phyloP scores from a whole-genome alignment of 352 stramenopile species.

The Elongisporangium prolatum region DNA sequence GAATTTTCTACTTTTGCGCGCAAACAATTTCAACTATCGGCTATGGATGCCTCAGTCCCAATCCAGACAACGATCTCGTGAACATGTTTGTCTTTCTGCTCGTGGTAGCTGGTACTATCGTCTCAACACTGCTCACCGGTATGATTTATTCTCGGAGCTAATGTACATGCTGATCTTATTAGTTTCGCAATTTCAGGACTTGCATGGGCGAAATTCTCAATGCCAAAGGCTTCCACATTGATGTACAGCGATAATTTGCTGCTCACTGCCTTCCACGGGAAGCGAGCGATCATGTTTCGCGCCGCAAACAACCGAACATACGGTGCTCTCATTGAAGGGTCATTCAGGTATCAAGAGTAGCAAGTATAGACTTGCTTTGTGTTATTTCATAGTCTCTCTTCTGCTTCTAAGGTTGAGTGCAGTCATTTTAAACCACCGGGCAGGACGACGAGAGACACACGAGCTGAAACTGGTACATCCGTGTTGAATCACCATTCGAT shows the following conservation, averaged over 20 bases:
- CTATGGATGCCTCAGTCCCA: conserved; percentile 39
- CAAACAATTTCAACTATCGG: conserved; percentile 63
- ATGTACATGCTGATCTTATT: neutral
- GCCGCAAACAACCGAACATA: conserved; percentile 52
- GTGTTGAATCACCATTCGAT: neutral
- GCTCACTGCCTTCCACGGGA: conserved; percentile 40
- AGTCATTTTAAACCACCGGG: conserved; percentile 38
- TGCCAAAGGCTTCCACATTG: conserved; percentile 40
- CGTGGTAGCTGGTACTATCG: conserved; percentile 28
- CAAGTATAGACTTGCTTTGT: neutral
- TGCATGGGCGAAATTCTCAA: conserved; percentile 64
- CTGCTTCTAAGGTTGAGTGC: conserved; percentile 31
- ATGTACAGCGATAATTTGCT: conserved; percentile 48
- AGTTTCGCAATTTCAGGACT: conserved; percentile 21
- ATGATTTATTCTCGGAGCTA: neutral
- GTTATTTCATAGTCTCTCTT: neutral
- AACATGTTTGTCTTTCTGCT: conserved; percentile 66
- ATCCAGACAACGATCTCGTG: conserved; percentile 34
- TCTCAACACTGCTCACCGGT: conserved; percentile 54
- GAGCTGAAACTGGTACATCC: conserved; percentile 34
- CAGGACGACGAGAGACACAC: conserved; percentile 41
- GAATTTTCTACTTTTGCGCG: conserved; percentile 54
- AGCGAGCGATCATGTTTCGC: conserved; percentile 53
- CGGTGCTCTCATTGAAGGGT: conserved; percentile 47
- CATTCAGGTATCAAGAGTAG: conserved; percentile 33